These are phyloP conservation scores for Apiospora phragmitis DNA, from an alignment of 2,329 filamentous ascomycete species.

Conservation along the genomic window DNA sequence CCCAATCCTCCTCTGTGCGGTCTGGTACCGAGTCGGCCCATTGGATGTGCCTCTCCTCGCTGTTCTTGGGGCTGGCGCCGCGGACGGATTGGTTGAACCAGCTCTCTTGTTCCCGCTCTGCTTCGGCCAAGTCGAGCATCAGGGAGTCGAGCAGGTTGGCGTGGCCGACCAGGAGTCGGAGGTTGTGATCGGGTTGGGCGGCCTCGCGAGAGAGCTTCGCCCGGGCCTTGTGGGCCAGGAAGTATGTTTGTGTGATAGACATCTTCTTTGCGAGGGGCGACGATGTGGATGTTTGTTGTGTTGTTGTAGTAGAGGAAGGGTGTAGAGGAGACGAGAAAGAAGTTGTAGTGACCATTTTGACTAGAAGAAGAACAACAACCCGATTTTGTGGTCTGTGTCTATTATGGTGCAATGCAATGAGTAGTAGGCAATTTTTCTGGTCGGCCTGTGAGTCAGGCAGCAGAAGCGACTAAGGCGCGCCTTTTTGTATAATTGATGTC, in stretches of 20 bases:
- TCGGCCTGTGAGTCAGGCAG: slow-evolving; percentile 37
- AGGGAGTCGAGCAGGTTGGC: slow-evolving; percentile 96
- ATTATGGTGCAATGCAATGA: slow-evolving; percentile 31
- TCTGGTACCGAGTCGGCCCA: slow-evolving; percentile 82
- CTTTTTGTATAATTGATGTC: slow-evolving; percentile 13
- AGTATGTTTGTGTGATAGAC: slow-evolving; percentile 98
- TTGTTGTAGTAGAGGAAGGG: slow-evolving; percentile 30
- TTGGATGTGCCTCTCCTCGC: slow-evolving; percentile 70
- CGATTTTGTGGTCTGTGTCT: slow-evolving; percentile 21
- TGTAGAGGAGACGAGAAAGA: slow-evolving; percentile 17
- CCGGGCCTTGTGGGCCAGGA: slow-evolving; percentile 93
- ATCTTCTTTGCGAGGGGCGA: slow-evolving; percentile 62
- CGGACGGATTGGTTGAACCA: slow-evolving; percentile 98
- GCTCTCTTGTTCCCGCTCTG: slow-evolving; percentile 91
- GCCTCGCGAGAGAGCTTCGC: slow-evolving; percentile 95
- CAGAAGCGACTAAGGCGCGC: slow-evolving; percentile 17
- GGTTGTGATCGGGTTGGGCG: slow-evolving; percentile 87
- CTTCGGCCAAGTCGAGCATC: slow-evolving; percentile 89
- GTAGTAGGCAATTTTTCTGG: slow-evolving; percentile 22
- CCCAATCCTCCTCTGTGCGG: slow-evolving; percentile 70
- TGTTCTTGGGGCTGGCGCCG: slow-evolving; percentile 60
- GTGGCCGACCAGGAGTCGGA: slow-evolving; percentile 92
- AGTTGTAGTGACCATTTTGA: slow-evolving; percentile 38
- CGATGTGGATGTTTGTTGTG: slow-evolving; percentile 11
- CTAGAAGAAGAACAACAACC: slow-evolving; percentile 12